These are phyloP conservation scores for Trichosporon coremiiforme DNA, from an alignment of 1,284 basidiomycete species.

Conservation along the genomic window DNA sequence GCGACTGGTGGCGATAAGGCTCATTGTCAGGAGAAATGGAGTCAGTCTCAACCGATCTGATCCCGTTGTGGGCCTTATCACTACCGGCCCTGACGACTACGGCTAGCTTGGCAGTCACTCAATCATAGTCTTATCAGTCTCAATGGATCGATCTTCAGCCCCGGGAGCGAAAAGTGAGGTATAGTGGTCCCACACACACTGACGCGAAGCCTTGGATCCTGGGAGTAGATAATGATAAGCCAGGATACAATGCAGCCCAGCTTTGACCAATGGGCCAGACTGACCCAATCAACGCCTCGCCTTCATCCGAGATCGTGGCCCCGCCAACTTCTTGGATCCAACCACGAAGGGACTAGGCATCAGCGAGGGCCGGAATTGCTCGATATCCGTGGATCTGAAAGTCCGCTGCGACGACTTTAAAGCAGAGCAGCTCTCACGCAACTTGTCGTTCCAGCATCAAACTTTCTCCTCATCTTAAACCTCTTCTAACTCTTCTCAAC, in stretches of 20 bases:
- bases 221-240: constrained; percentile 4
- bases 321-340: background rate
- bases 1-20: background rate
- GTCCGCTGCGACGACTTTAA: background rate
- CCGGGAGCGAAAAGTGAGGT: background rate
- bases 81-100: background rate
- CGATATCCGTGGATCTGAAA: background rate
- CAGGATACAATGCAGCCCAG: background rate
- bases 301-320: no score
- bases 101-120: background rate
- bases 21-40: no score
- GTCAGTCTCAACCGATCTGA: background rate
- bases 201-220: no score
- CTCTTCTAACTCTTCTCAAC: background rate
- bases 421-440: background rate
- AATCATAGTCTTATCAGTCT: background rate
- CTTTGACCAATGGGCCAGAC: background rate
- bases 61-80: background rate
- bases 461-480: background rate
- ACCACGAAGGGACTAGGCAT: background rate
- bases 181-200: background rate
- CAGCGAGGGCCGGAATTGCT: background rate
- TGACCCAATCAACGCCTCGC: background rate
- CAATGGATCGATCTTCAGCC: background rate
- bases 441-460: background rate